phyloP scores from a whole-genome alignment of 208 protist species.

The Wallacemonas collosoma region DNA sequence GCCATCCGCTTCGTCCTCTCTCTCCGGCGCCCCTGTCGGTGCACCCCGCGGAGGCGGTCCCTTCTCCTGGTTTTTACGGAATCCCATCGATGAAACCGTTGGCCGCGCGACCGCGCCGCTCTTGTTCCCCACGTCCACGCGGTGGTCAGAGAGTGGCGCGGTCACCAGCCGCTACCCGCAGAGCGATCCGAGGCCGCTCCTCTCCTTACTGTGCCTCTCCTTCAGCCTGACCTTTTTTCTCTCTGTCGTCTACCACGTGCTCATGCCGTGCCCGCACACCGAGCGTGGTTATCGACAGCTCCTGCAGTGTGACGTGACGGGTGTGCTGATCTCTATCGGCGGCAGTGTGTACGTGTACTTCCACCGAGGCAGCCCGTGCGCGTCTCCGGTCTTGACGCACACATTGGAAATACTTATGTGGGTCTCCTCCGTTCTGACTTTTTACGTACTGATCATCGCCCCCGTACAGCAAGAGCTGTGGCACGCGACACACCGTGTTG shows the following conservation, averaged over 20 bases:
- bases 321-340: constrained; percentile 43
- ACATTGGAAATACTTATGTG: constrained; percentile 16
- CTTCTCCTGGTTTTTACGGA: constrained; percentile 10
- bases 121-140: constrained; percentile 7
- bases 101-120: constrained; percentile 7
- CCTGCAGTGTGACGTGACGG: constrained; percentile 58
- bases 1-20: background rate
- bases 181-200: constrained; percentile 1
- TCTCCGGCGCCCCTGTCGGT: background rate
- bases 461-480: constrained; percentile 27
- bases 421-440: constrained; percentile 22
- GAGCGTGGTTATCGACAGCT: constrained; percentile 48
- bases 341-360: constrained; percentile 56
- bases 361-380: constrained; percentile 18
- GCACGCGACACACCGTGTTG: background rate
- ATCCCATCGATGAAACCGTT: constrained; percentile 11
- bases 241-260: constrained; percentile 56
- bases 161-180: background rate
- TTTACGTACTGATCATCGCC: constrained; percentile 32
- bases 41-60: background rate
- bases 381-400: background rate
- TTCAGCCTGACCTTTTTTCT: constrained; percentile 59
- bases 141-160: background rate
- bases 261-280: constrained; percentile 58
- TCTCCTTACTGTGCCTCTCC: constrained; percentile 13